Conservation (phyloP, 2,329 filamentous ascomycete genomes). For the Arthroderma sp. region DNA sequence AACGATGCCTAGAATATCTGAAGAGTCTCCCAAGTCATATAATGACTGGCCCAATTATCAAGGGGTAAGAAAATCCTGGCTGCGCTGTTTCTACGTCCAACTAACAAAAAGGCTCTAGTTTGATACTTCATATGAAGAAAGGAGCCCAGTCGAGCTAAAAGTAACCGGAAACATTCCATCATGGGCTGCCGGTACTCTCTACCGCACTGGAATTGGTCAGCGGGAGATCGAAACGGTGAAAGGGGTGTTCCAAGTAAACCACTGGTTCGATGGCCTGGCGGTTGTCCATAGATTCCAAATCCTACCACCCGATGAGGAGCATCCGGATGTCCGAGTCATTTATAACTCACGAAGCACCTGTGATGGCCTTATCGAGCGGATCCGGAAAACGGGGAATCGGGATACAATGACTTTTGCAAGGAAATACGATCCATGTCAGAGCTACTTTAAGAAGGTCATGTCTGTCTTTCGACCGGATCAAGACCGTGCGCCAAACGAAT, state of each 20-base stretch:
- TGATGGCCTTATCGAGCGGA: conserved; percentile 49
- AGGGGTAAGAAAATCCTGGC: conserved; percentile 30
- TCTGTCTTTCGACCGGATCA: conserved; percentile 40
- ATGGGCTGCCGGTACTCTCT: conserved; percentile 61
- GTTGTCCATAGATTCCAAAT: conserved; percentile 64
- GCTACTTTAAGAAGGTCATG: conserved; percentile 60
- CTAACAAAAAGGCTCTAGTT: conserved; percentile 41
- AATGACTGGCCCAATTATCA: conserved; percentile 43
- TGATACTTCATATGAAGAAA: conserved; percentile 53
- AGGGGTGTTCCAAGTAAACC: conserved; percentile 50
- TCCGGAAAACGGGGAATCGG: conserved; percentile 48
- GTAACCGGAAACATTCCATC: conserved; percentile 56
- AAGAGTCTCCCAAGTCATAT: conserved; percentile 15
- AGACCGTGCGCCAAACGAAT: conserved; percentile 24
- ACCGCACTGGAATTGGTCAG: conserved; percentile 60
- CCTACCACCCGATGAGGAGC: conserved; percentile 28
- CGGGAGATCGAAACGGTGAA: conserved; percentile 49
- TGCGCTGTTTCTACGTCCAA: conserved; percentile 9
- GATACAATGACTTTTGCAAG: conserved; percentile 55
- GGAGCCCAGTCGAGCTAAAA: conserved; percentile 49
- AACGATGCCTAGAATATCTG: neutral
- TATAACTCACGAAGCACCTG: conserved; percentile 62
- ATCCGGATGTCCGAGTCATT: conserved; percentile 38
- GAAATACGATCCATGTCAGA: conserved; percentile 60
- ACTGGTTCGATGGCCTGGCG: conserved; percentile 74